These are phyloP conservation scores for Urtica urens DNA, from an alignment of 306 rosid genomes.

Conservation along the genomic window DNA sequence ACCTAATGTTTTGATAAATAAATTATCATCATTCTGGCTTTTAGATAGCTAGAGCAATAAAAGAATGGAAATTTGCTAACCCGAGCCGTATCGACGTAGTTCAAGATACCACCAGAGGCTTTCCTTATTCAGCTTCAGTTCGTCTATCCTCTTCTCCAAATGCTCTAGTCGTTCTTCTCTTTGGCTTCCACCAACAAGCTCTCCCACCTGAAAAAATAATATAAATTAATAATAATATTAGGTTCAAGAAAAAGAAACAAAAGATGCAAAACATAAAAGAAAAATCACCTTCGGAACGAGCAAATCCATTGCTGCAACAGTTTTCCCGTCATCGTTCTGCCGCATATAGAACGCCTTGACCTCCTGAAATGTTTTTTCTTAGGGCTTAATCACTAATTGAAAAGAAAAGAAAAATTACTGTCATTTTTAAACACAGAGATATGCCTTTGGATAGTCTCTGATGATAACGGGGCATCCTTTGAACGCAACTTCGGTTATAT, in stretches of 20 bases:
- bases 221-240: no score
- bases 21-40: no score
- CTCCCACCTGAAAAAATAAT: constrained; percentile 74
- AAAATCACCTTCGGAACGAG: constrained; percentile 81
- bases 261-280: background rate
- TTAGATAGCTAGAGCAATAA: no score
- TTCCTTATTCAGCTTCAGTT: constrained; percentile 66
- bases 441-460: constrained; percentile 93
- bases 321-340: constrained; percentile 82
- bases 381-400: constrained; percentile 9
- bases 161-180: constrained; percentile 87
- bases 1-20: no score
- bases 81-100: constrained; percentile 96
- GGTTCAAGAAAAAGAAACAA: background rate
- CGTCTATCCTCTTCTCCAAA: constrained; percentile 79
- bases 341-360: constrained; percentile 97
- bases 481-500: constrained; percentile 81
- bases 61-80: no score
- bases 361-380: constrained; percentile 45
- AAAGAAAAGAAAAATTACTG: constrained; percentile 5
- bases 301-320: constrained; percentile 98
- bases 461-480: constrained; percentile 82
- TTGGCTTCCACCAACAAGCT: constrained; percentile 97
- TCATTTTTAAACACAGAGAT: constrained; percentile 1
- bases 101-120: constrained; percentile 98